A percentile compares a stretch with the other conserved stretches of the same genome.
These are phyloP conservation scores for Globisporangium echinulatum DNA, from an alignment of 352 stramenopile genomes.

Conservation along the genomic window DNA sequence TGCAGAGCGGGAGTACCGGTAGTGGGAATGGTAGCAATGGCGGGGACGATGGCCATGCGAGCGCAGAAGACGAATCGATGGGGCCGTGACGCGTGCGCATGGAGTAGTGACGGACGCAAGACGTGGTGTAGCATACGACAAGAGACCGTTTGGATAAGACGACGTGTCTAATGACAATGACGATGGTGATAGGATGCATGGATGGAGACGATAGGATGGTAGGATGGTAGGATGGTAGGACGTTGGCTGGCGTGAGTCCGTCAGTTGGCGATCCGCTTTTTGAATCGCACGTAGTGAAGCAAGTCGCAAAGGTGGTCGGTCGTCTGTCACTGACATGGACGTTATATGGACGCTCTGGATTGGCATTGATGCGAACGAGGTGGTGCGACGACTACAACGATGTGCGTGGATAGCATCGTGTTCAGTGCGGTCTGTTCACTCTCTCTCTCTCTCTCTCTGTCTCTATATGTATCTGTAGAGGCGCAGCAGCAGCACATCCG, in stretches of 20 bases:
- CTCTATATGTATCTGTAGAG: no score
- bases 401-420: no score
- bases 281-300: no score
- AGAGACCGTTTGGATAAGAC: background rate
- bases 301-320: no score
- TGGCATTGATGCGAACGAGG: no score
- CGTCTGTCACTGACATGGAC: no score
- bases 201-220: background rate
- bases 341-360: no score
- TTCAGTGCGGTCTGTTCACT: no score
- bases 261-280: no score
- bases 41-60: slow-evolving; percentile 6
- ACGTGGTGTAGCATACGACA: slow-evolving; percentile 11
- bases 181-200: background rate
- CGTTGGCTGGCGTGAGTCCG: background rate
- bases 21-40: slow-evolving; percentile 1
- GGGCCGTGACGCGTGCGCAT: slow-evolving; percentile 6
- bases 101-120: background rate
- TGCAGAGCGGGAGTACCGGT: slow-evolving; percentile 33
- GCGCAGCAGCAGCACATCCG: no score
- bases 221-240: background rate
- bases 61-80: slow-evolving; percentile 26
- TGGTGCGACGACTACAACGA: no score
- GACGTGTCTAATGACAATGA: background rate
- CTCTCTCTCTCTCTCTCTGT: no score